Evolutionary conservation across 345 rosid species (phyloP).

Genomic region (Sisymbrium altissimum): DNA sequence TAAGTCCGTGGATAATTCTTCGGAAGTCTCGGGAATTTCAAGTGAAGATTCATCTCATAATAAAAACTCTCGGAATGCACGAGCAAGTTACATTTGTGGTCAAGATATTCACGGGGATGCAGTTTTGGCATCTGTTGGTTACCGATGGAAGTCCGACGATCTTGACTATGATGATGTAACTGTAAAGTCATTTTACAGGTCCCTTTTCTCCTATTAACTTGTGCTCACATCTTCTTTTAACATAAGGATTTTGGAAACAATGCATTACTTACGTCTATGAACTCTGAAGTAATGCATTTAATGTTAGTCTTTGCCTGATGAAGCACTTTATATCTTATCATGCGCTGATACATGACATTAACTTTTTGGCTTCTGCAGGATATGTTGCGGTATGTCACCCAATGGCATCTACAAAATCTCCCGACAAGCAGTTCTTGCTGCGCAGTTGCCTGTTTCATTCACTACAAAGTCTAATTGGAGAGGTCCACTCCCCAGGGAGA

Average conservation of each 20-base stretch:
- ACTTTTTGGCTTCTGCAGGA: slow-evolving; percentile 41
- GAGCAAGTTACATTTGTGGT: slow-evolving; percentile 74
- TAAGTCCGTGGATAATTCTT: slow-evolving; percentile 34
- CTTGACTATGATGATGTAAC: slow-evolving; percentile 66
- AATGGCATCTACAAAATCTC: slow-evolving; percentile 80
- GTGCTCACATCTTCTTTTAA: neutral
- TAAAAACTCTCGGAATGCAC: slow-evolving; percentile 54
- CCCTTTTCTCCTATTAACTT: slow-evolving; percentile 8
- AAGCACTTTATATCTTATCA: neutral
- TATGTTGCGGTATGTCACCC: slow-evolving; percentile 65
- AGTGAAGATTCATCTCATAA: slow-evolving; percentile 21
- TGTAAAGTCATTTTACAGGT: slow-evolving; percentile 79
- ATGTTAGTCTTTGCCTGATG: neutral
- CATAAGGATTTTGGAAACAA: neutral
- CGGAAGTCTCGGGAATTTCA: slow-evolving; percentile 23
- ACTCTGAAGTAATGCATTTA: neutral
- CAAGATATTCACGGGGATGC: slow-evolving; percentile 76
- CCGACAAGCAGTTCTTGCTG: slow-evolving; percentile 61
- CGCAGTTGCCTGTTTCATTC: slow-evolving; percentile 63
- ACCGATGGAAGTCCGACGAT: slow-evolving; percentile 64
- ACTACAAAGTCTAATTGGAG: slow-evolving; percentile 83
- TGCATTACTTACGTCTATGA: neutral
- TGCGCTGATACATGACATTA: neutral
- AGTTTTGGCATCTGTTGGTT: slow-evolving; percentile 85
- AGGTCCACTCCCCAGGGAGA: slow-evolving; percentile 80